Evolutionary conservation across 371 early-diverging fungal genomes (phyloP), one percentile per base, ranked within the genome.

Genomic region (Mucor circinelloides): DNA sequence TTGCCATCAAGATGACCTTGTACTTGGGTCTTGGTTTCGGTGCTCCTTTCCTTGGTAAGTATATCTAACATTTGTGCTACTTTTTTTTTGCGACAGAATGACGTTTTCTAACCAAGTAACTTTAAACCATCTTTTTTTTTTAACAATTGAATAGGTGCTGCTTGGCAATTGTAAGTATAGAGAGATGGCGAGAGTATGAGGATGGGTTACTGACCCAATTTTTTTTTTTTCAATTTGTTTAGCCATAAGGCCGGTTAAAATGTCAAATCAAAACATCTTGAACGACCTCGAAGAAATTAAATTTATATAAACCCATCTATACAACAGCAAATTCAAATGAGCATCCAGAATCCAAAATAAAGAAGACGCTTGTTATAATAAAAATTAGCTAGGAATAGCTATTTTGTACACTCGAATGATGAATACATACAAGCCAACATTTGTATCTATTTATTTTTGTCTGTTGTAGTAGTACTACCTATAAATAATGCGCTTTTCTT

Each of bases 31-130:
- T 76, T 32, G 87, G 85, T 58, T 88, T 88, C 65, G 73, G 75
- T 69, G 78, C 81, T 66, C 87, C 86, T 69, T 88, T 88, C 78
- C 34, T 86, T 59, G 82, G 87, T 81, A 81, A 69, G 73, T 73
- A 12, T 13, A 34, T 36, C 8, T 13, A 23, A 23, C 4, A 17
- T 19, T 50, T 55, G 55, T 55, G 31, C 12, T 55, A 55, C 55
- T 55, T 30, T 55, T 19, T n/a, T n/a, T 27, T 50, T 50, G 50
- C 50, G 15, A 17, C 60, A 36, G 21, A 44, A 61, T 46, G 36
- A 61, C 36, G 44, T 61, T 56, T 56, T 36, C 36, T 36, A 36
- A 52, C 52, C 25, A 52, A 46, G n/a, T 17, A 58, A 48, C 23
- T 46, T 60, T 34, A 21, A 12, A 6, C 42, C 13, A 15, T 6